Percentiles rank a stretch among this genome's conserved stretches.
These are phyloP conservation scores for Cokeromyces recurvatus DNA, from an alignment of 371 early-diverging fungal genomes.

Conservation along the genomic window DNA sequence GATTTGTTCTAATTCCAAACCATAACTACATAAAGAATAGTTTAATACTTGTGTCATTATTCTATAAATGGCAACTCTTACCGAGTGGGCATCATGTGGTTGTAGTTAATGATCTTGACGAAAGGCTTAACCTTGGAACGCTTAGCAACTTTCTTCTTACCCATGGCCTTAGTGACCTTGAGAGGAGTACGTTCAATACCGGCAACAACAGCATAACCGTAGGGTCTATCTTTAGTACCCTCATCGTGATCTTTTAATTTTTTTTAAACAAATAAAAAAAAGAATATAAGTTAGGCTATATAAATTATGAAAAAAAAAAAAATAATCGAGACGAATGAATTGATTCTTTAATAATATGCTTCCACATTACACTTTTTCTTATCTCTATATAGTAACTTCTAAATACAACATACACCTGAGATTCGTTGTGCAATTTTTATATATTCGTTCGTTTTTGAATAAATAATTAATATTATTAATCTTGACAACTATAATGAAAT, in stretches of 20 bases:
- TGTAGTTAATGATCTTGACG: constrained; percentile 97
- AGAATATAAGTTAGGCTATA: not conserved
- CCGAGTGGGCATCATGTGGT: constrained; percentile 99
- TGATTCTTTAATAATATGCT: constrained; percentile 10
- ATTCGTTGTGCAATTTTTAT: too few species aligned
- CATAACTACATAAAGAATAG: constrained; percentile 49
- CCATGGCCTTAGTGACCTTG: constrained; percentile 94
- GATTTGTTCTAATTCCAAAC: constrained; percentile 81
- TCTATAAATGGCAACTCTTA: constrained; percentile 21
- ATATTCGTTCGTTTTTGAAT: too few species aligned
- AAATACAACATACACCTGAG: too few species aligned
- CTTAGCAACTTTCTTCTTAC: constrained; percentile 91
- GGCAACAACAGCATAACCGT: constrained; percentile 96
- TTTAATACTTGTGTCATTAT: too few species aligned
- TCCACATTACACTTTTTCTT: too few species aligned
- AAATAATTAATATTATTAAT: too few species aligned
- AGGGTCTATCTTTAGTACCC: constrained; percentile 89
- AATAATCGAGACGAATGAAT: not conserved
- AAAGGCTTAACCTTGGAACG: constrained; percentile 97
- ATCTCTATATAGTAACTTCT: too few species aligned
- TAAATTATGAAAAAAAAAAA: not conserved
- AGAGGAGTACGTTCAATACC: constrained; percentile 96
- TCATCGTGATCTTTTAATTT: constrained; percentile 72
- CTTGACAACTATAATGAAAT: too few species aligned
- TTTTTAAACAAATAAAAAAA: too few species aligned